Evolutionary conservation across 495 filamentous ascomycete genomes (phyloP).

Genomic region (Clavariopsis aquatica): DNA sequence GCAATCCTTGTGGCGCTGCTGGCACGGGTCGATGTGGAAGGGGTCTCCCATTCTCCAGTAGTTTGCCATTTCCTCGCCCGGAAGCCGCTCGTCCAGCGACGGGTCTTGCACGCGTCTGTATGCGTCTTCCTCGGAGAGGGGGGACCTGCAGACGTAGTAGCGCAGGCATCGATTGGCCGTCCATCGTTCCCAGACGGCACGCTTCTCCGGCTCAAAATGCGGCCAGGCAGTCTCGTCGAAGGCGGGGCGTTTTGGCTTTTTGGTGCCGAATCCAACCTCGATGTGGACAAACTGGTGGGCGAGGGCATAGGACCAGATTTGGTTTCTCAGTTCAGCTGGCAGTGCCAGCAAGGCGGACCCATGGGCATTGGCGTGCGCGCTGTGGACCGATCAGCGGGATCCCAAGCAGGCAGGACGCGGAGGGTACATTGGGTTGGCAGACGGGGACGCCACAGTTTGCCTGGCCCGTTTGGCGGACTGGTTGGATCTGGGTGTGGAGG

Average conservation of each 20-base stretch:
- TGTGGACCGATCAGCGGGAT: background rate
- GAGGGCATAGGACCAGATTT: constrained; percentile 18
- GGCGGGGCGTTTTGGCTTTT: background rate
- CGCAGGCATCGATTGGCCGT: background rate
- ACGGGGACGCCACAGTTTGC: background rate
- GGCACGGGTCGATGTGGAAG: constrained; percentile 25
- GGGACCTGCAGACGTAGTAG: constrained; percentile 15
- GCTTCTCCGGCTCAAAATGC: background rate
- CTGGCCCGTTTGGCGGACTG: background rate
- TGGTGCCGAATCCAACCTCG: background rate
- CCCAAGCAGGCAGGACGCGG: background rate
- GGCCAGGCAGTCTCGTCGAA: background rate
- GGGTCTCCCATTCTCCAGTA: constrained; percentile 21
- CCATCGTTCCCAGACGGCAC: background rate
- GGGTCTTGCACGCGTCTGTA: constrained; percentile 16
- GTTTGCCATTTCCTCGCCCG: constrained; percentile 2
- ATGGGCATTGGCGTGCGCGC: background rate
- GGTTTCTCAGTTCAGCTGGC: constrained; percentile 23
- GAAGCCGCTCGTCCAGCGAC: constrained; percentile 17
- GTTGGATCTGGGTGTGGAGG: background rate
- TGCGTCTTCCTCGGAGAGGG: constrained; percentile 15
- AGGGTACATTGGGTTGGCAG: background rate
- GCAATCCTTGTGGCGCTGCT: constrained; percentile 16
- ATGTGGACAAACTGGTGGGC: constrained; percentile 19
- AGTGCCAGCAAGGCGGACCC: constrained; percentile 16